Evolutionary conservation across 371 early-diverging fungal genomes (phyloP).

Genomic region (Amoeboaphelidium protococcarum): DNA sequence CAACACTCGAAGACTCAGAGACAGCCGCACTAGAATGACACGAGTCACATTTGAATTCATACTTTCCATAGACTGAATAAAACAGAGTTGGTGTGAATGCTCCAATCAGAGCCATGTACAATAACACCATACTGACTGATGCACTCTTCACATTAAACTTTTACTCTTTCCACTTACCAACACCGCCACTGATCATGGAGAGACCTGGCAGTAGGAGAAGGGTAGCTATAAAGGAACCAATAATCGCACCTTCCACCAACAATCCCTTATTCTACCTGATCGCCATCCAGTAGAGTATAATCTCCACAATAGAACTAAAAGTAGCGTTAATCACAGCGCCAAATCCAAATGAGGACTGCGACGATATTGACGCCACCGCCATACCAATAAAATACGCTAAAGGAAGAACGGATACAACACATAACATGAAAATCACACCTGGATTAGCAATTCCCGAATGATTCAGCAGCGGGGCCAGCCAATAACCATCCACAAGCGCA

Average conservation of each 20-base stretch:
- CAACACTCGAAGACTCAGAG: background rate
- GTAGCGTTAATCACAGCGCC: slow-evolving; percentile 74
- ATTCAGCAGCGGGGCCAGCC: no score
- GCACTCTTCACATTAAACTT: slow-evolving; percentile 79
- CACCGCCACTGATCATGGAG: slow-evolving; percentile 74
- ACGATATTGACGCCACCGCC: slow-evolving; percentile 6
- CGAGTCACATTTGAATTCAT: background rate
- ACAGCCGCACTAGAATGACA: background rate
- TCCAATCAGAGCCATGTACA: slow-evolving; percentile 76
- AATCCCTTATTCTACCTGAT: slow-evolving; percentile 55
- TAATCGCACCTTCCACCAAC: slow-evolving; percentile 71
- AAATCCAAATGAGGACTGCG: slow-evolving; percentile 2
- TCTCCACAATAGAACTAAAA: slow-evolving; percentile 77
- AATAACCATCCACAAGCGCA: slow-evolving; percentile 50
- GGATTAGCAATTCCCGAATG: no score
- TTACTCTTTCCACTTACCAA: slow-evolving; percentile 57
- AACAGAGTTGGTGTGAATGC: slow-evolving; percentile 80
- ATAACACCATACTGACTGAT: slow-evolving; percentile 68
- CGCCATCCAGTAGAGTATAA: slow-evolving; percentile 69
- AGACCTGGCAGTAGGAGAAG: slow-evolving; percentile 71
- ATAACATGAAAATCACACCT: slow-evolving; percentile 46
- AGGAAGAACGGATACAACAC: slow-evolving; percentile 66
- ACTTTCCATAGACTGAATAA: slow-evolving; percentile 58
- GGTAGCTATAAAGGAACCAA: slow-evolving; percentile 69
- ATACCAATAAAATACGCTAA: slow-evolving; percentile 86